Base-by-base conservation (phyloP, 2,329 filamentous ascomycete genomes). In the Curvularia verruculosa region DNA sequence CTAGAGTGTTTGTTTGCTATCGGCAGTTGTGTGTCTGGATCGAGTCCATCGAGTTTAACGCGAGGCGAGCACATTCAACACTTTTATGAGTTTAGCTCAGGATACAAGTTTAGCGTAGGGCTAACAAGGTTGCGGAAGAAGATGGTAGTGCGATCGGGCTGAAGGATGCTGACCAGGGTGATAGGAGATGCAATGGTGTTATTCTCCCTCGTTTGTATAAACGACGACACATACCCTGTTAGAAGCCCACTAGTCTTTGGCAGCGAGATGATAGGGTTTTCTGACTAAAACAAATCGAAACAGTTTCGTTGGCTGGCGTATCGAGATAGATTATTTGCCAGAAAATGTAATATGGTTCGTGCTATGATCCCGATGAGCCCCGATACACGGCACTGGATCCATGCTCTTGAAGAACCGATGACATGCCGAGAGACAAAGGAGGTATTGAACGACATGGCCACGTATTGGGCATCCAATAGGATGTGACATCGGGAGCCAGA, bases 371-470 rank as follows among this genome's bases (percentile, higher is more conserved):
- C n/a, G 18, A 52, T 37, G 37, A 52, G 49, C 40, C 31, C 49
- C 12, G 36, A 43, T 21, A 52, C 39, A 37, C 24, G 34, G 36
- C 28, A 37, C 18, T 28, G 43, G 34, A 48, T 47, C 21, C 37
- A 23, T 31, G 28, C 36, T 51, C 51, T 57, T 45, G 50, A 48
- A 45, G 54, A 50, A 40, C 45, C 13, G 18, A 44, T 10, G 13
- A 49, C 29, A 23, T 51, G 53, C 50, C 54, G 50, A 52, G 37
- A 31, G 51, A 52, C 50, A 46, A 51, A 34, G 31, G 39, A 24
- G 57, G 54, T n/a, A 29, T 34, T 31, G 45, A 53, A 51, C 36
- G 52, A 44, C 51, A 49, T 53, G 44, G 46, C 31, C 36, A 55
- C 40, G 15, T 36, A 4, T 15, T 47, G 18, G 6, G 26, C 40